These are phyloP conservation scores for Phoenix roebelenii DNA, from an alignment of 176 grass and related monocot genomes.

Conservation along the genomic window DNA sequence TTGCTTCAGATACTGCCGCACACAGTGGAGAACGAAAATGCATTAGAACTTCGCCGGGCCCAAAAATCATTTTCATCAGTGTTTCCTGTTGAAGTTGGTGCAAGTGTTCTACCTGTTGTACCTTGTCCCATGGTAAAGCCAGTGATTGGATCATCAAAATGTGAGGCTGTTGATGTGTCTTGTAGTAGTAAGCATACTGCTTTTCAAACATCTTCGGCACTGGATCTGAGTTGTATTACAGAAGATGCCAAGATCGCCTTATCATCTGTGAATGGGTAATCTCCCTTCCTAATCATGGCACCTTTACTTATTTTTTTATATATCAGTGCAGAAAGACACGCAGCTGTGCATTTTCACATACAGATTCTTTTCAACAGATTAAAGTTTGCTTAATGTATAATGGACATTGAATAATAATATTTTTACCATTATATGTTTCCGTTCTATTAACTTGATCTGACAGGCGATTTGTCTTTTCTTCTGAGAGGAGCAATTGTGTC, in stretches of 20 bases:
- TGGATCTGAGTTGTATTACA: slow-evolving; percentile 49
- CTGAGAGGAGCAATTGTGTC: too few relatives aligned
- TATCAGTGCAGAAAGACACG: too few relatives aligned
- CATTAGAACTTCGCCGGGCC: slow-evolving; percentile 32
- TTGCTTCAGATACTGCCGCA: slow-evolving; percentile 39
- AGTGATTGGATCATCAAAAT: slow-evolving; percentile 10
- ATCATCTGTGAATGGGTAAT: slow-evolving; percentile 80
- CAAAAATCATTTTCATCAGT: slow-evolving; percentile 50
- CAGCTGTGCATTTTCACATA: too few relatives aligned
- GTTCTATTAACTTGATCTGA: too few relatives aligned
- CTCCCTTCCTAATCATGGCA: background rate
- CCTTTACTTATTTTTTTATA: too few relatives aligned
- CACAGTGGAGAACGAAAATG: slow-evolving; percentile 30
- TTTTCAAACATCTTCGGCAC: slow-evolving; percentile 10
- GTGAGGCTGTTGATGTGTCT: slow-evolving; percentile 9
- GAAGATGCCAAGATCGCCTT: slow-evolving; percentile 38
- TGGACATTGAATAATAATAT: too few relatives aligned
- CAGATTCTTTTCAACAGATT: too few relatives aligned
- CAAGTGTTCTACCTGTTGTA: slow-evolving; percentile 11
- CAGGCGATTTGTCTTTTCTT: too few relatives aligned
- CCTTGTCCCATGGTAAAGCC: slow-evolving; percentile 14
- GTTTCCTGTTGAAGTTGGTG: slow-evolving; percentile 36
- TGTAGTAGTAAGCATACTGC: background rate
- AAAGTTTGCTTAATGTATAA: too few relatives aligned
- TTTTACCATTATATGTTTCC: too few relatives aligned